Base-by-base conservation (phyloP, 805 yeast species). In the Suhomyces vadensis region DNA sequence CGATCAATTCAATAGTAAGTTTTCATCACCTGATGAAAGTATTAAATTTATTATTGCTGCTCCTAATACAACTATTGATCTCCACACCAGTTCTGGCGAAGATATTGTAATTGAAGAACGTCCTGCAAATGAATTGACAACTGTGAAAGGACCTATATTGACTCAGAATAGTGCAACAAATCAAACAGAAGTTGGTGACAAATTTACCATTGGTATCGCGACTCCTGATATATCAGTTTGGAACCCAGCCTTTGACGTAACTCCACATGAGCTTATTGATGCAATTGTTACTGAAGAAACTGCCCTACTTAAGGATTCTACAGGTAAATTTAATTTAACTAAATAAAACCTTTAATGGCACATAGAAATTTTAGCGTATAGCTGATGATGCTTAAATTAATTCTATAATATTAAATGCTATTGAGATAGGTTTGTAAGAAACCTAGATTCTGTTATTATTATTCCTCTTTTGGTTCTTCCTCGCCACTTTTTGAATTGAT, bases 221-320 rank as follows among this genome's bases (percentile, higher is more conserved):
- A 94, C 98, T 3, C 85, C 86, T 1, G 86, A 85, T 0, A 84
- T 91, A 24, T 69, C 75, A 4, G 96, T 90, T 1, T 92, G 97
- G 97, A 94, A 94, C 57, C 99, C 99, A 0, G 85, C 97, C 0
- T 92, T 92, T 57, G 99, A 92, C 59, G 89, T 94, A 11, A 89
- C 98, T 3, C 96, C 96, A 0, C 82, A 83, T 55, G 76, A 75
- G 36, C 68, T 85, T 29, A 90, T 92, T 43, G 97, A 90, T 59
- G 87, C 89, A 47, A 89, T 94, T 47, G 88, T 92, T 26, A 92
- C 97, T 0, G 98, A 92, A 65, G 78, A 80, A 43, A 78, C 79
- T 2, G 82, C 74, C 2, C 73, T 77, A 16, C 65, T 67, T 25
- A 86, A 86, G 57, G 67, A 71, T 41, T 37, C 65, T 2, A 37